phyloP scores from a whole-genome alignment of 805 yeast genomes.

The Wickerhamomyces bisporus region DNA sequence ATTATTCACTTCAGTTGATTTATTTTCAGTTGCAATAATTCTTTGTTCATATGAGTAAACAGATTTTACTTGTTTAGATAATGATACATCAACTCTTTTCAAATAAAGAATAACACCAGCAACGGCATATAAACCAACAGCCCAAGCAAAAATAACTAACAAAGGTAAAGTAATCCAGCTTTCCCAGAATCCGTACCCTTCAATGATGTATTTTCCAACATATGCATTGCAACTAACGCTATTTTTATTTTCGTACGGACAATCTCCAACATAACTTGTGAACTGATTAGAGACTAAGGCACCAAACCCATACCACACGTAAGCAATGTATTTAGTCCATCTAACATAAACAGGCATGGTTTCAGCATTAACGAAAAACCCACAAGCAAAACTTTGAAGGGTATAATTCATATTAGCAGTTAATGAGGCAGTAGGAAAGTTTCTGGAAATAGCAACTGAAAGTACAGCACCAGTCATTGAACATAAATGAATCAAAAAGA shows the following conservation, averaged over 20 bases:
- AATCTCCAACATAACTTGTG: conserved; percentile 55
- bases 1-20: background rate
- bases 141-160: conserved; percentile 54
- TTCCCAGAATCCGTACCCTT: conserved; percentile 52
- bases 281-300: conserved; percentile 61
- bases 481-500: conserved; percentile 50
- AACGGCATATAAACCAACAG: conserved; percentile 42
- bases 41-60: conserved; percentile 4
- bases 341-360: conserved; percentile 80
- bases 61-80: conserved; percentile 18
- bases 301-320: conserved; percentile 76
- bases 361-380: conserved; percentile 69
- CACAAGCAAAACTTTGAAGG: conserved; percentile 74
- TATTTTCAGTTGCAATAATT: background rate
- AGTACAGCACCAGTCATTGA: conserved; percentile 53
- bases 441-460: conserved; percentile 21
- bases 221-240: conserved; percentile 37
- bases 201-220: conserved; percentile 49
- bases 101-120: conserved; percentile 46
- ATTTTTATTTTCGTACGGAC: conserved; percentile 33
- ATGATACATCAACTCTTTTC: conserved; percentile 30
- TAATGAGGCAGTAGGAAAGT: conserved; percentile 21
- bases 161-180: conserved; percentile 67
- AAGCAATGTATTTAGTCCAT: conserved; percentile 77
- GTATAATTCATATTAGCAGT: conserved; percentile 22